Base-by-base conservation (phyloP, 2,329 filamentous ascomycete genomes). In the Tricladium varicosporioides region DNA sequence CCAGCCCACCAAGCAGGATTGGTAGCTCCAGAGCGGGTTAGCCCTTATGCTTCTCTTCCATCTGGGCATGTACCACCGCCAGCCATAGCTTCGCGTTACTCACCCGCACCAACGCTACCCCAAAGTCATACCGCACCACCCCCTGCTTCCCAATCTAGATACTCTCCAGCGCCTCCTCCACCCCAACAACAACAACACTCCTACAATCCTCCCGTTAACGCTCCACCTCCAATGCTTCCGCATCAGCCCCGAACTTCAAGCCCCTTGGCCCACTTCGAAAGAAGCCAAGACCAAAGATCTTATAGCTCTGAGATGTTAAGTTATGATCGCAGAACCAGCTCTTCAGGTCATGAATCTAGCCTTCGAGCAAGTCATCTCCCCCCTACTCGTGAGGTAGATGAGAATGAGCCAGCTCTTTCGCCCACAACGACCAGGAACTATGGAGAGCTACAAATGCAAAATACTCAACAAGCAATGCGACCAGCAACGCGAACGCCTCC, bases 241-340 rank as follows among this genome's bases (percentile, higher is more conserved):
- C 83, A 87, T 65, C 78, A 84, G 60, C 84, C 85, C 8, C 76
- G 85, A 60, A 87, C 85, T 1, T 87, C 84, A 1, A 88, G 85
- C 61, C 85, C 85, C 0, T 70, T 87, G 57, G 84, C 84, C 5
- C 83, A 87, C 63, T 86, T 85, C 57, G 84, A 87, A 67, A 75
- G 78, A 51, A 65, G 51, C 42, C 63, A 64, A 58, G 66, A 70
- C 27, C 53, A 45, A 18, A 57, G 65, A 15, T 54, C 60, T 32
- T 54, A 63, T 46, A 57, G 55, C n/a, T 57, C 56, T 40, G 80
- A 82, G n/a, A 61, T 61, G 14, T 60, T 69, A n/a, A 67, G 74
- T 40, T 63, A 73, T n/a, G 76, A 80, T 56, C 75, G 80, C 45
- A 78, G 80, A 50, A 74, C 72, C 53, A 80, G 75, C 63, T 80